phyloP scores from a whole-genome alignment of 2,329 filamentous ascomycete species.

The Botryotinia narcissicola region DNA sequence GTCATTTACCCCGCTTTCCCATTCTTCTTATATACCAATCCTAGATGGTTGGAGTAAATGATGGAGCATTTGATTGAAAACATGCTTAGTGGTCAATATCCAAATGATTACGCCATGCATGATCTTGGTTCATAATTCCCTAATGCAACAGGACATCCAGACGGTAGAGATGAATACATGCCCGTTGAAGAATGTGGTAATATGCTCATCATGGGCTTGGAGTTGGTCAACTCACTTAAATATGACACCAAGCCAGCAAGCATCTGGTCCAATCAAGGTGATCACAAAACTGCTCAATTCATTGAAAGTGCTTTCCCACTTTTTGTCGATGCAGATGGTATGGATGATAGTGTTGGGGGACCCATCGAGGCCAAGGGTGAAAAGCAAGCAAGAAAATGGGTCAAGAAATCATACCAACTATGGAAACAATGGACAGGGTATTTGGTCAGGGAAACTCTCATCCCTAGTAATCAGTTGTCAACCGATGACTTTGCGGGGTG shows the following conservation, averaged over 20 bases:
- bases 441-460: slow-evolving; percentile 61
- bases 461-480: slow-evolving; percentile 64
- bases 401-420: slow-evolving; percentile 58
- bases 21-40: slow-evolving; percentile 84
- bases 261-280: slow-evolving; percentile 50
- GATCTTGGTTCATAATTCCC: slow-evolving; percentile 72
- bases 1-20: slow-evolving; percentile 85
- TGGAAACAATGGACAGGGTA: slow-evolving; percentile 72
- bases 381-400: slow-evolving; percentile 60
- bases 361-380: slow-evolving; percentile 47
- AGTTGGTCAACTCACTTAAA: slow-evolving; percentile 70
- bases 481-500: slow-evolving; percentile 71
- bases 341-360: slow-evolving; percentile 62
- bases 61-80: slow-evolving; percentile 79
- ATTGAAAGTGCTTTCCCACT: slow-evolving; percentile 35
- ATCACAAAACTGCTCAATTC: slow-evolving; percentile 29
- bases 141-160: slow-evolving; percentile 70
- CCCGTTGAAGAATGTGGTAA: slow-evolving; percentile 65
- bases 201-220: slow-evolving; percentile 71
- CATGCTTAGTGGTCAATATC: slow-evolving; percentile 78
- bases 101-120: slow-evolving; percentile 80
- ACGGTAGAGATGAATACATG: slow-evolving; percentile 64
- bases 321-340: slow-evolving; percentile 49
- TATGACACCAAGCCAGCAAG: slow-evolving; percentile 60
- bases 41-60: slow-evolving; percentile 74